phyloP scores from a whole-genome alignment of 2,329 filamentous ascomycete genomes.

The Davidsoniella australis region DNA sequence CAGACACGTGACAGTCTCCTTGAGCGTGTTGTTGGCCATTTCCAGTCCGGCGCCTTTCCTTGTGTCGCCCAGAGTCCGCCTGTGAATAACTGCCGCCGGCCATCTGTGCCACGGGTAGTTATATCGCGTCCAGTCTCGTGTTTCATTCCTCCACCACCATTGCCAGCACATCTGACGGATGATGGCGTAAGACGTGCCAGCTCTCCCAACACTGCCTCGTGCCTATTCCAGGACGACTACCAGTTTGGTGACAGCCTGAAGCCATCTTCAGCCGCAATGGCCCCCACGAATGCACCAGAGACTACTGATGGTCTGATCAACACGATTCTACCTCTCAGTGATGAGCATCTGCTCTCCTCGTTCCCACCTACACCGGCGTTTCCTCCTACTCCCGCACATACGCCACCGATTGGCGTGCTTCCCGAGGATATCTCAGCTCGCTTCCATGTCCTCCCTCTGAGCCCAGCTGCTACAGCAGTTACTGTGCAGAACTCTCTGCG shows the following conservation, averaged over 20 bases:
- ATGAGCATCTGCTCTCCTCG: slow-evolving; percentile 11
- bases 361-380: slow-evolving; percentile 9
- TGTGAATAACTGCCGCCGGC: slow-evolving; percentile 1
- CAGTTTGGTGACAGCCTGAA: slow-evolving; percentile 7
- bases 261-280: not conserved
- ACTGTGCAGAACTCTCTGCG: slow-evolving; percentile 40
- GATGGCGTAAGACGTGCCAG: slow-evolving; percentile 7
- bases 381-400: slow-evolving; percentile 1
- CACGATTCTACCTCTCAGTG: slow-evolving; percentile 2
- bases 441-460: slow-evolving; percentile 23
- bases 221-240: slow-evolving; percentile 5
- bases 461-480: slow-evolving; percentile 29
- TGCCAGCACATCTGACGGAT: not conserved
- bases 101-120: slow-evolving; percentile 10
- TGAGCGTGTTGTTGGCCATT: slow-evolving; percentile 29
- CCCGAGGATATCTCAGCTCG: slow-evolving; percentile 8
- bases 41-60: slow-evolving; percentile 25
- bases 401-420: slow-evolving; percentile 3
- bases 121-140: slow-evolving; percentile 8
- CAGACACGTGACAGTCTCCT: slow-evolving; percentile 26
- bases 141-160: not conserved
- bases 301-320: not conserved
- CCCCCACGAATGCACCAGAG: not conserved
- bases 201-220: slow-evolving; percentile 2
- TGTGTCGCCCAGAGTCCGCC: not conserved